Conservation (phyloP, 192 early-diverging fungal species). For the Gamsiella multidivaricata region DNA sequence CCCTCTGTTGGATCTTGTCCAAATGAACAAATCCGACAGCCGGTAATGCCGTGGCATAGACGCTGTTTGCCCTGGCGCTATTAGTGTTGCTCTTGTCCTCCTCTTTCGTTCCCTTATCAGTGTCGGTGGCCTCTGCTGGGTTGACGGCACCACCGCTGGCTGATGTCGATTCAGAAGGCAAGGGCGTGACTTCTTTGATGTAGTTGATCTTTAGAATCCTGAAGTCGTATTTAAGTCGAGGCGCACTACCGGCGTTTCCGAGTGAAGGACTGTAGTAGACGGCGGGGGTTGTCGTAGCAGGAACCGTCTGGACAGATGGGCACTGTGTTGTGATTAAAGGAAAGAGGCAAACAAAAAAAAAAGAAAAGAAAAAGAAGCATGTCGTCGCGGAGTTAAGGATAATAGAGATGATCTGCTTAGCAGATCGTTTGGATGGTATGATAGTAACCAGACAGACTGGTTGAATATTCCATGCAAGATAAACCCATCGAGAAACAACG, state of each 20-base stretch:
- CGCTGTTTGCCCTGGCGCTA: conserved; percentile 6
- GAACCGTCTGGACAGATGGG: conserved; percentile 19
- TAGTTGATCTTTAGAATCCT: conserved; percentile 68
- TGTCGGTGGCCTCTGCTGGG: neutral
- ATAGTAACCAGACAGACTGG: no score
- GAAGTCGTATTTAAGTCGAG: conserved; percentile 59
- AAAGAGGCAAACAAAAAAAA: neutral
- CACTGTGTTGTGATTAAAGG: conserved; percentile 48
- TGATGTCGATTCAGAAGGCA: neutral
- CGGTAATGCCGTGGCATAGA: conserved; percentile 54
- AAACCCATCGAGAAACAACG: conserved; percentile 14
- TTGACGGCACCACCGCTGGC: neutral
- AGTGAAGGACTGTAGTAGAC: conserved; percentile 43
- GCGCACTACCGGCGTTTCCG: neutral
- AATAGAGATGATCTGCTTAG: neutral
- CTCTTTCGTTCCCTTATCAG: neutral
- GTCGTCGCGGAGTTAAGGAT: conserved; percentile 47
- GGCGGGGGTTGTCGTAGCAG: conserved; percentile 16
- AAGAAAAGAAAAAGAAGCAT: neutral
- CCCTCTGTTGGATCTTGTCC: conserved; percentile 63
- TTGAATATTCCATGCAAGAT: conserved; percentile 12
- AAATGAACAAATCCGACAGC: conserved; percentile 60
- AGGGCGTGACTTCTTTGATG: conserved; percentile 65
- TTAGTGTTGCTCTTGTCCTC: conserved; percentile 3
- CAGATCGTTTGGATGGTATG: neutral